A percentile compares a stretch with the other conserved stretches of the same genome.
Conservation (phyloP, 805 yeast species). For the Sungouiozyma intestinalis region DNA sequence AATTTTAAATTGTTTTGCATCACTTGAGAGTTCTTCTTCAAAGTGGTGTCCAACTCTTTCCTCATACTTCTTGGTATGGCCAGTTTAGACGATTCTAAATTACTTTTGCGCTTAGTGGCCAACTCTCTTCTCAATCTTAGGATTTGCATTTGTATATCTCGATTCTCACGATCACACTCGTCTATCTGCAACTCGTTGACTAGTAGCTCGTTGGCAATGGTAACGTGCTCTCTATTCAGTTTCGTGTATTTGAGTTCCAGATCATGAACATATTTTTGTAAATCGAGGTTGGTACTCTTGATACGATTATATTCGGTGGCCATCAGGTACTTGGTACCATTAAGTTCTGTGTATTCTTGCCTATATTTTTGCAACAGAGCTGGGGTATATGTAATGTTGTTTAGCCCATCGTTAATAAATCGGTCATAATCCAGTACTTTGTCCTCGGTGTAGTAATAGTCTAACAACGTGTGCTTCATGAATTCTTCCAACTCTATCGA, state of each 20-base stretch:
- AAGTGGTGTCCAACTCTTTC: conserved; percentile 44
- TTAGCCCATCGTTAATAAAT: conserved; percentile 65
- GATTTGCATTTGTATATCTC: conserved; percentile 41
- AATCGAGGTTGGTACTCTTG: conserved; percentile 52
- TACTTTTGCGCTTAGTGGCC: conserved; percentile 16
- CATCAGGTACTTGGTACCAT: conserved; percentile 53
- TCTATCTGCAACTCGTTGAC: conserved; percentile 54
- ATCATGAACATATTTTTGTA: conserved; percentile 62
- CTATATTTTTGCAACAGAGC: conserved; percentile 55
- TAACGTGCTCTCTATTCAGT: conserved; percentile 74
- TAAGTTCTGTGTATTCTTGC: conserved; percentile 63
- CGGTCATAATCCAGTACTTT: conserved; percentile 50
- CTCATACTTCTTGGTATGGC: conserved; percentile 32
- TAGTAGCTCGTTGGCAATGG: conserved; percentile 78
- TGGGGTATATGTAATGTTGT: conserved; percentile 55
- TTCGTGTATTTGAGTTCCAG: conserved; percentile 63
- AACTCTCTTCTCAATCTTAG: conserved; percentile 35
- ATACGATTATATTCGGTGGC: conserved; percentile 52
- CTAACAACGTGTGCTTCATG: conserved; percentile 47
- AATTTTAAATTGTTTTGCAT: conserved; percentile 50
- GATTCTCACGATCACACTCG: conserved; percentile 69
- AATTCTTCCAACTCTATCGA: conserved; percentile 70
- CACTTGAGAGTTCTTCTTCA: conserved; percentile 51
- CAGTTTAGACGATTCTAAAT: conserved; percentile 18
- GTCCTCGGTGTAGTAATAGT: neutral